Base-by-base conservation (phyloP, 2,329 filamentous ascomycete genomes). In the Periconia macrospinosa region DNA sequence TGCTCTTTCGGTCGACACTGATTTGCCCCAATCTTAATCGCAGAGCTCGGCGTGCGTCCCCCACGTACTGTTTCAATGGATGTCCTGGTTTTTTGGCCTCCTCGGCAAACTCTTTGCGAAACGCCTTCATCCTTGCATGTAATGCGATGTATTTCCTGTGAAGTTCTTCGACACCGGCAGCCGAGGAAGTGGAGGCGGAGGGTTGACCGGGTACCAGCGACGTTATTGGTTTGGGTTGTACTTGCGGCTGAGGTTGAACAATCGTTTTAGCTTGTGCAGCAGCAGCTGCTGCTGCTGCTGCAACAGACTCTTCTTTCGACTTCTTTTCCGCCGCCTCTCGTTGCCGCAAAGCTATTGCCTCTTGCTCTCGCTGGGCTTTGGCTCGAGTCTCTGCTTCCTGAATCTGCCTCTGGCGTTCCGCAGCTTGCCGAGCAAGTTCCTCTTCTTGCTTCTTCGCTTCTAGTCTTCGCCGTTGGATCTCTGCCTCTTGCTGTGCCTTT, bases 401-500 rank as follows among this genome's bases (percentile, higher is more conserved):
- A 1, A 73, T 51, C 50, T 60, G 60, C 51, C 58, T 60, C 54
- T 69, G 61, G 35, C 68, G 55, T 49, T 69, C 63, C 35, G 60
- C 58, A 20, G 62, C 64, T 48, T 68, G 60, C 30, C 65, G 65
- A 6, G 62, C 62, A 2, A 59, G 63, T 50, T 70, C 68, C 47
- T 71, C 67, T 42, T 72, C 66, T 45, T 71, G 63, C 46, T 62
- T 61, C 45, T 66, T 68, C 33, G 65, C 67, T 54, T 76, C 74
- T 6, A 75, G 56, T 30, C 63, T 55, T 41, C 66, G 66, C 15
- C 65, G 66, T 30, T 70, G 66, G 30, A 69, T 67, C 47, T 70
- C 70, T n/a, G 70, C 68, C 53, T 75, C 71, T 44, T 71, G 64
- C 45, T 77, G 76, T 14, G 77, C 75, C 45, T 74, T 77, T 19